Conservation (phyloP, 495 filamentous ascomycete genomes). For the Apodospora peruviana region DNA sequence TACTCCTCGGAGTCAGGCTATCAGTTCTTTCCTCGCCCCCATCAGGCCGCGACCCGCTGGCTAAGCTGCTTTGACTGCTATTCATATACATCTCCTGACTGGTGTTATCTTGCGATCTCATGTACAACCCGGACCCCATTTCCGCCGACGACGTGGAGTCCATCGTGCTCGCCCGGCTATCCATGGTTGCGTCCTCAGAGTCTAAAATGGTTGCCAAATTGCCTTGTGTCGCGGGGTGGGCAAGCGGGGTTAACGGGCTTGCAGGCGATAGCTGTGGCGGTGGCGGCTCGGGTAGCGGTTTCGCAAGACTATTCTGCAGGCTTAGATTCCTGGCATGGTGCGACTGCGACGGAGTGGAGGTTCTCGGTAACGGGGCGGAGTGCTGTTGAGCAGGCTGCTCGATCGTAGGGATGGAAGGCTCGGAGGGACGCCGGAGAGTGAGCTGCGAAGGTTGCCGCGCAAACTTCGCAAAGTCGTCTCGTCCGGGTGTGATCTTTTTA, state of each 20-base stretch:
- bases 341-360: conserved; percentile 12
- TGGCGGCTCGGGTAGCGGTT: conserved; percentile 46
- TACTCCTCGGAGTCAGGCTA: conserved; percentile 44
- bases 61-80: conserved; percentile 54
- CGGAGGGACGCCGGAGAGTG: conserved; percentile 23
- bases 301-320: conserved; percentile 44
- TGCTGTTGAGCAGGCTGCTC: conserved; percentile 17
- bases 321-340: conserved; percentile 47
- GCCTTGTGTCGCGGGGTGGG: conserved; percentile 8
- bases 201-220: conserved; percentile 27
- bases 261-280: conserved; percentile 33
- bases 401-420: conserved; percentile 11
- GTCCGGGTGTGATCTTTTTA: conserved; percentile 39
- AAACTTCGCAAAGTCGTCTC: conserved; percentile 31
- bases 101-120: conserved; percentile 15
- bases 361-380: conserved; percentile 21
- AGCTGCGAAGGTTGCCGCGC: conserved; percentile 22
- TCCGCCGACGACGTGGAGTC: conserved; percentile 52
- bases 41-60: conserved; percentile 31
- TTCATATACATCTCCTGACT: conserved; percentile 32
- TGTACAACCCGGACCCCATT: conserved; percentile 24
- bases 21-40: conserved; percentile 41
- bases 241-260: conserved; percentile 28
- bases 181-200: conserved; percentile 21
- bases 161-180: conserved; percentile 51